Percentiles rank a stretch among this genome's conserved stretches.
These are phyloP conservation scores for Capillidium rhysosporum DNA, from an alignment of 371 early-diverging fungal genomes.

Conservation along the genomic window DNA sequence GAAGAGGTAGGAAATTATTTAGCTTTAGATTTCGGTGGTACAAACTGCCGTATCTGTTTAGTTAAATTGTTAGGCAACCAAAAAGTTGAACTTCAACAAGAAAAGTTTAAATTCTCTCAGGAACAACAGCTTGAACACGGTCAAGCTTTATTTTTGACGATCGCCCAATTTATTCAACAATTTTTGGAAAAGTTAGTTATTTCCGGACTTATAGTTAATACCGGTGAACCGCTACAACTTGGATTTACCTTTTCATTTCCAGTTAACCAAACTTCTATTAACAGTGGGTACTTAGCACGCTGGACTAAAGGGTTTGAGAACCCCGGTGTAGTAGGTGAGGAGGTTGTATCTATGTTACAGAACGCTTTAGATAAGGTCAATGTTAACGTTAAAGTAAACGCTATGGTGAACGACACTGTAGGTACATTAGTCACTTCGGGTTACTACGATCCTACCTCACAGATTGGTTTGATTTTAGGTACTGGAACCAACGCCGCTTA, in stretches of 20 bases:
- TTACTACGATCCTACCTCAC: constrained; percentile 55
- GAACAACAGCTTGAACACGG: constrained; percentile 45
- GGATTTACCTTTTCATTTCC: constrained; percentile 96
- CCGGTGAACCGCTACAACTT: constrained; percentile 22
- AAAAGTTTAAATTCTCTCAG: constrained; percentile 60
- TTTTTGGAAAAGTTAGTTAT: constrained; percentile 36
- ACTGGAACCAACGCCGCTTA: constrained; percentile 95
- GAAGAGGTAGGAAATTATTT: constrained; percentile 66
- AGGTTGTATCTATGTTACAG: constrained; percentile 67
- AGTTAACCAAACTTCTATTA: constrained; percentile 54
- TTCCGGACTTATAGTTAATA: constrained; percentile 6
- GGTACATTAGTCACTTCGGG: constrained; percentile 79
- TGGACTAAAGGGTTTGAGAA: constrained; percentile 90
- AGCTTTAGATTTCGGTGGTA: constrained; percentile 88
- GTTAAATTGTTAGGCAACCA: constrained; percentile 58
- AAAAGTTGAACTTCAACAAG: constrained; percentile 35
- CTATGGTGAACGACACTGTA: constrained; percentile 91
- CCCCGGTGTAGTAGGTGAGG: constrained; percentile 60
- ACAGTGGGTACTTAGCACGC: constrained; percentile 47
- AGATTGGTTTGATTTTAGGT: constrained; percentile 80
- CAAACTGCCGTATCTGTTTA: constrained; percentile 79
- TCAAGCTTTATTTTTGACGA: constrained; percentile 44
- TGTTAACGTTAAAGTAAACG: constrained; percentile 53
- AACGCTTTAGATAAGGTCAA: constrained; percentile 58
- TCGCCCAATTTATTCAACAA: constrained; percentile 66